A percentile compares a stretch with the other conserved stretches of the same genome.
phyloP scores from a whole-genome alignment of 352 stramenopile species.

The Pythium vanterpoolii region DNA sequence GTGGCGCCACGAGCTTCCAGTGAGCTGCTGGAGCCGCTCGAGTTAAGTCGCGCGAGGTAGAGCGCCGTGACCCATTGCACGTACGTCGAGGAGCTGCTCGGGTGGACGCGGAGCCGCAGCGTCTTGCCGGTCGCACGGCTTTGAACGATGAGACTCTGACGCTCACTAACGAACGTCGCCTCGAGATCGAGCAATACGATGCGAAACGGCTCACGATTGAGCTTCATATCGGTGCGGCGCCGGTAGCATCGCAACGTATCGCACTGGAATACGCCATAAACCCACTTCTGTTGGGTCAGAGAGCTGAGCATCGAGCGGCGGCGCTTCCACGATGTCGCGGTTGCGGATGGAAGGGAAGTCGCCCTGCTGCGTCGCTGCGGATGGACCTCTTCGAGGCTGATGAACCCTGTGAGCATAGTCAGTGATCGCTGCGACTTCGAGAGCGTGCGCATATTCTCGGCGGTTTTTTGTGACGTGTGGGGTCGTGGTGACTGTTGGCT shows the following conservation, averaged over 20 bases:
- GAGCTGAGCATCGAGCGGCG: constrained; percentile 5
- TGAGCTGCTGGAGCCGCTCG: background rate
- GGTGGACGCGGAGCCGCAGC: constrained; percentile 13
- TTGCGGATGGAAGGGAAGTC: background rate
- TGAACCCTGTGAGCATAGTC: constrained; percentile 16
- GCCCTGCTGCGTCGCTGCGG: background rate
- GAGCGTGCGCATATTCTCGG: background rate
- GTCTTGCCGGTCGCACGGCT: background rate
- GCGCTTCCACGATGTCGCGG: background rate
- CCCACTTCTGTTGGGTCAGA: constrained; percentile 20
- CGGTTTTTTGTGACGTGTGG: background rate
- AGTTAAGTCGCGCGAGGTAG: constrained; percentile 18
- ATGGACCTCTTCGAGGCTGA: constrained; percentile 20
- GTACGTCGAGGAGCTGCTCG: constrained; percentile 6
- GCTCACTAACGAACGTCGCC: constrained; percentile 4
- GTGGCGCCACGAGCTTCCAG: background rate
- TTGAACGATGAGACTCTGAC: constrained; percentile 13
- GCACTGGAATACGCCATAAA: constrained; percentile 12
- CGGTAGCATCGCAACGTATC: constrained; percentile 13
- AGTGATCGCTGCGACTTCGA: background rate
- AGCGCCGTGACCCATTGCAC: constrained; percentile 27
- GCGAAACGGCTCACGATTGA: constrained; percentile 10
- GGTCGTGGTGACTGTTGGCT: background rate
- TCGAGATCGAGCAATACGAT: constrained; percentile 17
- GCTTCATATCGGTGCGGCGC: constrained; percentile 14